Conservation (phyloP, 2,329 filamentous ascomycete species). For the Alternaria ventricosa region DNA sequence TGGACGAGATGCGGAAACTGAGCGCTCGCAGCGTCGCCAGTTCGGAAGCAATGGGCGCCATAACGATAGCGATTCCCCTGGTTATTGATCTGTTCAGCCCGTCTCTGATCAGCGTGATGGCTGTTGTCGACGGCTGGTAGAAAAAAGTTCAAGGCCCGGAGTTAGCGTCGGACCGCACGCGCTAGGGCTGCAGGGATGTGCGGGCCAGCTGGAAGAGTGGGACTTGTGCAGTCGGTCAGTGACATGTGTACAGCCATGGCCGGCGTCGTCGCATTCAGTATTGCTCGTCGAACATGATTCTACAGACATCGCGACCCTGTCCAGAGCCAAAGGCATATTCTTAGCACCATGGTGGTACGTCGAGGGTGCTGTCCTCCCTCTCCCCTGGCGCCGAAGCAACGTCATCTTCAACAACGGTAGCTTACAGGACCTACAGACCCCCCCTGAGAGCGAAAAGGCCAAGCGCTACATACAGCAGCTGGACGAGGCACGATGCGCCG, state of each 20-base stretch:
- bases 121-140: constrained; percentile 7
- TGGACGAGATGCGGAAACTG: constrained; percentile 73
- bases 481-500: constrained; percentile 85
- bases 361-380: background rate
- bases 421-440: constrained; percentile 47
- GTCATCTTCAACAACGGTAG: constrained; percentile 36
- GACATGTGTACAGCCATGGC: constrained; percentile 31
- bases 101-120: background rate
- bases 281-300: constrained; percentile 42
- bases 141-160: constrained; percentile 35
- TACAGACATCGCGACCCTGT: constrained; percentile 21
- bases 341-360: constrained; percentile 48
- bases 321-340: constrained; percentile 37
- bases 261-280: constrained; percentile 26
- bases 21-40: constrained; percentile 52
- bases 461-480: constrained; percentile 81
- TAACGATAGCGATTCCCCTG: background rate
- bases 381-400: constrained; percentile 24
- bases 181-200: constrained; percentile 31
- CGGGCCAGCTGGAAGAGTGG: constrained; percentile 21
- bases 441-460: constrained; percentile 73
- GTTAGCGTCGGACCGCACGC: constrained; percentile 26
- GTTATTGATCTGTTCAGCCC: background rate
- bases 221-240: constrained; percentile 23
- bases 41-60: constrained; percentile 37